Evolutionary conservation across 2,329 filamentous ascomycete species (phyloP).

Genomic region (Zarea fungicola): DNA sequence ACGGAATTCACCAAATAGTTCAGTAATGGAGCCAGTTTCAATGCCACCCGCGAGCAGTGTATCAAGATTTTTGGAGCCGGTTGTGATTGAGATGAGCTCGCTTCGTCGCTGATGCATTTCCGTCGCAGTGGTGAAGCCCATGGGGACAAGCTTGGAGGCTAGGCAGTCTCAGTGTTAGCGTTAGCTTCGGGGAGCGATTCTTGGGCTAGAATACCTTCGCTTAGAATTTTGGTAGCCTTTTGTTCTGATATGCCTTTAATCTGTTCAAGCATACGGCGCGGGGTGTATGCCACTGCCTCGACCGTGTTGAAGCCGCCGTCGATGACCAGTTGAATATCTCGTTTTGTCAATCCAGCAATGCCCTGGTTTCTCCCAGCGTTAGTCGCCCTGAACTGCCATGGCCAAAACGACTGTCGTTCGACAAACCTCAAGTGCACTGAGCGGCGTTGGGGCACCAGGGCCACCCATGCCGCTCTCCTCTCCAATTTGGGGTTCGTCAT

Average conservation of each 20-base stretch:
- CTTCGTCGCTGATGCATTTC: slow-evolving; percentile 98
- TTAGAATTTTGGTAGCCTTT: slow-evolving; percentile 86
- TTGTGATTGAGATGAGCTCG: slow-evolving; percentile 96
- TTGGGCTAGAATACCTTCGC: slow-evolving; percentile 59
- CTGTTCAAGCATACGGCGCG: slow-evolving; percentile 78
- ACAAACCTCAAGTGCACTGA: slow-evolving; percentile 77
- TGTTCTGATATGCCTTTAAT: slow-evolving; percentile 98
- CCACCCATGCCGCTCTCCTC: slow-evolving; percentile 72
- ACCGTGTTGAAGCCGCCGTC: slow-evolving; percentile 95
- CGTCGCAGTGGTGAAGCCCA: slow-evolving; percentile 98
- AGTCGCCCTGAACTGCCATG: slow-evolving; percentile 4
- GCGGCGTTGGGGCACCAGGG: slow-evolving; percentile 88
- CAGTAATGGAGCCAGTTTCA: slow-evolving; percentile 95
- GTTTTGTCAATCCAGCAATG: slow-evolving; percentile 80
- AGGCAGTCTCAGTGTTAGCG: slow-evolving; percentile 8
- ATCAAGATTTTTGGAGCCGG: slow-evolving; percentile 94
- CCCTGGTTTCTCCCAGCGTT: slow-evolving; percentile 52
- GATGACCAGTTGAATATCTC: slow-evolving; percentile 88
- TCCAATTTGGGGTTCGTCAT: slow-evolving; percentile 58
- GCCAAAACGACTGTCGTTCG: background rate
- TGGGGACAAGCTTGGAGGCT: slow-evolving; percentile 94
- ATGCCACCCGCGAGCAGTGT: slow-evolving; percentile 90
- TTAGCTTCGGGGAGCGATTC: slow-evolving; percentile 1
- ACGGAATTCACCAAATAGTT: slow-evolving; percentile 95
- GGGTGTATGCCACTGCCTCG: slow-evolving; percentile 89